Evolutionary conservation across 1,284 basidiomycete genomes (phyloP).

Genomic region (Rhodotorula glutinis): DNA sequence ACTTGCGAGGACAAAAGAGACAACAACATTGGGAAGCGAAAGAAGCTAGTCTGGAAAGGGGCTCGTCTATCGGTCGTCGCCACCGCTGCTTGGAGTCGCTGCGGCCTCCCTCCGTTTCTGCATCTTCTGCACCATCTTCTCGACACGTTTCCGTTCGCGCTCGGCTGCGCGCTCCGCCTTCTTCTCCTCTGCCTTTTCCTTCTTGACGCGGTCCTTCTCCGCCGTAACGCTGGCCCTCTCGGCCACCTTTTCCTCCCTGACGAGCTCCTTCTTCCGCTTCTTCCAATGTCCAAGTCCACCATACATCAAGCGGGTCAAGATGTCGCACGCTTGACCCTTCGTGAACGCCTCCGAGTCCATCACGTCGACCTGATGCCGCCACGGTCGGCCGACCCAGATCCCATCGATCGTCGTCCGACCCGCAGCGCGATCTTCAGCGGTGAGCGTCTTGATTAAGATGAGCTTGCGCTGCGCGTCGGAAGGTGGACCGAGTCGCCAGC

Average conservation of each 20-base stretch:
- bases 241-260: slow-evolving; percentile 1
- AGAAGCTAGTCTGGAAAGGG: background rate
- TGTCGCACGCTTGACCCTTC: slow-evolving; percentile 72
- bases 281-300: slow-evolving; percentile 59
- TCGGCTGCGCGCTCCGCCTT: background rate
- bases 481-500: slow-evolving; percentile 17
- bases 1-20: background rate
- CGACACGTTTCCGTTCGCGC: background rate
- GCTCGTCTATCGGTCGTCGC: background rate
- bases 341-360: slow-evolving; percentile 53
- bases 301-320: slow-evolving; percentile 71
- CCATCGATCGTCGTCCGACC: slow-evolving; percentile 44
- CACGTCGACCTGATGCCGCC: slow-evolving; percentile 14
- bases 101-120: background rate
- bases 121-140: background rate
- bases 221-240: background rate
- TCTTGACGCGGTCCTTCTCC: slow-evolving; percentile 6
- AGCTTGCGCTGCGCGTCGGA: background rate
- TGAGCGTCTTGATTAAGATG: slow-evolving; percentile 47
- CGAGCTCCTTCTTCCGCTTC: slow-evolving; percentile 10
- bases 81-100: background rate
- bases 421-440: slow-evolving; percentile 49
- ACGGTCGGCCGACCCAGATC: slow-evolving; percentile 24
- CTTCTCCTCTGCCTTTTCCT: background rate
- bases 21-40: background rate